Evolutionary conservation across 345 rosid genomes (phyloP), one percentile per base, ranked within the genome.

Genomic region (Gossypium longicalyx): DNA sequence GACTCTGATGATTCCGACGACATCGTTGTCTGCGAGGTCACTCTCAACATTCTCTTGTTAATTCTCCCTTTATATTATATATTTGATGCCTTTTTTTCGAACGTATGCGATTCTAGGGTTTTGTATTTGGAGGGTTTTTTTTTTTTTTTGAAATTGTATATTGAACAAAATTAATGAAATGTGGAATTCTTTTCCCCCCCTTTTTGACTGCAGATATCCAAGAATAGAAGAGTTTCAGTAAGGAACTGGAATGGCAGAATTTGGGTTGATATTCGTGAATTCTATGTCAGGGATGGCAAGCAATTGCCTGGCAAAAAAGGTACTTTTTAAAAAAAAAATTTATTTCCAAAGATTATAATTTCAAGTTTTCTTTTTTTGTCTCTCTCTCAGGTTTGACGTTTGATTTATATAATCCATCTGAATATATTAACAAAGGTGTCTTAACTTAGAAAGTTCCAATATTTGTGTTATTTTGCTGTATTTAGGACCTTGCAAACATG

Each of bases 211-310:
- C 79, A 94, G 98, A 82, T 94, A 71, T 90, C 98, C 25, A 93
- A 85, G 88, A 95, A 86, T 57, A 81, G 97, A 85, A 91, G 92
- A 80, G 94, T 95, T 38, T 74, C 93, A 10, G 96, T 95, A 74
- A 81, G 96, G 88, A 87, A 84, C 72, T 95, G 96, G 96, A 84
- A 91, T 43, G 98, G 98, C 11, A 87, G 70, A 69, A 82, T 89
- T 44, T 87, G 92, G 87, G 85, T 95, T 38, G 97, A 95, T 75
- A 90, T 95, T 76, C 97, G 99, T 67, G 99, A 95, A 86, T 93
- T 95, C 77, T 93, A 89, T 77, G 29, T 80, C 77, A 91, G 90
- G 72, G 98, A 95, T 61, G 99, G 99, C 59, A 93, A 91, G 70
- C 85, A 83, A 44, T 80, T 90, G 54, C 97, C 98, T 12, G 97